Base-by-base conservation (phyloP, 2,329 filamentous ascomycete genomes). In the Curvularia eragrostidis region DNA sequence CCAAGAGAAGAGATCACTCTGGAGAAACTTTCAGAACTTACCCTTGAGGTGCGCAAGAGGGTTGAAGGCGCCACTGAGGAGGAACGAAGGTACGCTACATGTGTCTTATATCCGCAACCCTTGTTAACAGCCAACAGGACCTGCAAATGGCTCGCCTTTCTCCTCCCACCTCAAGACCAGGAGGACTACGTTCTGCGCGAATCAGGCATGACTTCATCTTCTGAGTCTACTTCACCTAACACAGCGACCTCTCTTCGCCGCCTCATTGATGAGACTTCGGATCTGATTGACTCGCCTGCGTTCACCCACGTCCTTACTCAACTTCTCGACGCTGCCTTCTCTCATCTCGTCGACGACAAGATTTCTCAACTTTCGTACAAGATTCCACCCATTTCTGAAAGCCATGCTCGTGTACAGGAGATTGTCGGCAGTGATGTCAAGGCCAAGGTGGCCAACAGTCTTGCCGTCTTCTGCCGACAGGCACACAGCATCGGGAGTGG, bases 261-360 rank as follows among this genome's bases (percentile, higher is more conserved):
- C 56, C 85, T 99, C 19, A 85, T 99, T 1, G 94, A 99, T 74
- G 95, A 99, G 81, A 98, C 95, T 1, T 91, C 94, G 38, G 95
- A 99, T 74, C 85, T 99, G 23, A 89, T 98, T 72, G 95, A 99
- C 73, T 97, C 95, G 1, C 95, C 95, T 0, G 86, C 91, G 34
- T 98, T 98, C 78, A 86, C 89, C 0, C 89, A 93, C 70, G 93
- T 99, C 34, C 84, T 97, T 43, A 91, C 90, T 2, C 87, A 91
- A 56, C 85, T 97, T 54, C 89, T 98, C 58, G 93, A 98, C 75
- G 85, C 92, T 44, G 90, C 89, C 53, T 99, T 97, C 79, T 90
- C 90, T 2, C 86, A 89, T 23, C 84, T 99, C 15, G 85, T 97
- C 24, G 91, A 97, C 71, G 84, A 86, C 69, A 95, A 95, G 77